Evolutionary conservation across 2,329 filamentous ascomycete genomes (phyloP).

Genomic region (Fusarium setosum): DNA sequence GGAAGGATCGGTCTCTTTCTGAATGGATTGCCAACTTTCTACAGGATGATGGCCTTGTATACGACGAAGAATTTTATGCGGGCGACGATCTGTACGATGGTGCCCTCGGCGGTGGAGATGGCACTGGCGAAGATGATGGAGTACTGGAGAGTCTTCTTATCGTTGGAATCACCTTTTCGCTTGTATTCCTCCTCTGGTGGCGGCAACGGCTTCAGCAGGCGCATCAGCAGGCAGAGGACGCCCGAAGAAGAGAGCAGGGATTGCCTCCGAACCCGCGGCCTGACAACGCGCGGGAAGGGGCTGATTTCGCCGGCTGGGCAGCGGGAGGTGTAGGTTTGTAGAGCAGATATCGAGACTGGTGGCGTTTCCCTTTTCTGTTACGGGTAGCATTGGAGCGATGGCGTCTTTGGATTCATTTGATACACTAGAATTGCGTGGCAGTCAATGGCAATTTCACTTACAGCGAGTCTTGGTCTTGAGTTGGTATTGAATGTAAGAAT

Average conservation of each 20-base stretch:
- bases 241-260: constrained; percentile 47
- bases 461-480: neutral
- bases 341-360: constrained; percentile 5
- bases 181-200: constrained; percentile 86
- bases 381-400: constrained; percentile 43
- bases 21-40: constrained; percentile 93
- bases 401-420: constrained; percentile 42
- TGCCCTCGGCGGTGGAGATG: constrained; percentile 68
- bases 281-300: constrained; percentile 35
- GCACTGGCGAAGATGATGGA: constrained; percentile 76
- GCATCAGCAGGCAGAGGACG: constrained; percentile 52
- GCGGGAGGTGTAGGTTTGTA: constrained; percentile 51
- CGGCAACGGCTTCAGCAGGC: constrained; percentile 76
- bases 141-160: constrained; percentile 88
- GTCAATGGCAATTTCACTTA: neutral
- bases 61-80: constrained; percentile 71
- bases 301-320: constrained; percentile 51
- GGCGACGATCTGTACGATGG: constrained; percentile 65
- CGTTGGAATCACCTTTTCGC: constrained; percentile 77
- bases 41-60: constrained; percentile 73
- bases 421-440: constrained; percentile 9
- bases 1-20: constrained; percentile 79
- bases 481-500: neutral
- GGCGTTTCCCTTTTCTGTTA: constrained; percentile 33
- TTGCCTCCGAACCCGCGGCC: constrained; percentile 40